These are phyloP conservation scores for Aspergillus carlsbadensis DNA, from an alignment of 495 filamentous ascomycete species.

Conservation along the genomic window DNA sequence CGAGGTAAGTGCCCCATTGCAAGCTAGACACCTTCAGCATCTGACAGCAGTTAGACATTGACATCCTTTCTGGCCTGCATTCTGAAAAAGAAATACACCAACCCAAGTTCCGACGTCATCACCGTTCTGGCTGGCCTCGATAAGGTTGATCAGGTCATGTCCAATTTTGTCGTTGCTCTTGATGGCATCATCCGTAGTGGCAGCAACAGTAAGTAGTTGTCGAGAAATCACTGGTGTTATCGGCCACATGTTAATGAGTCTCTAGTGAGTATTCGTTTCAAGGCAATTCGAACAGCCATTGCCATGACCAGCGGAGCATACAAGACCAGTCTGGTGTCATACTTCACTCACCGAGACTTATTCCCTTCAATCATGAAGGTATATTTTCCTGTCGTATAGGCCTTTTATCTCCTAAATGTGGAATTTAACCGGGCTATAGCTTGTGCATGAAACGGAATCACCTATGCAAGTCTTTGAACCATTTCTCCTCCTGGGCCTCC, in stretches of 20 bases:
- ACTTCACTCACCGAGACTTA: conserved; percentile 92
- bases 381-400: conserved; percentile 21
- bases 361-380: conserved; percentile 97
- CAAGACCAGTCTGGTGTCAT: conserved; percentile 88
- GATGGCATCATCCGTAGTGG: conserved; percentile 82
- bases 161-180: conserved; percentile 80
- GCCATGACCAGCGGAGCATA: conserved; percentile 89
- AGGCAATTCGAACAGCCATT: conserved; percentile 78
- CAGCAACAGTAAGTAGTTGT: conserved; percentile 56
- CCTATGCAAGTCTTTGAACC: conserved; percentile 63
- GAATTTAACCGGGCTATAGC: conserved; percentile 45
- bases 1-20: conserved; percentile 62
- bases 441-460: conserved; percentile 77
- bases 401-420: too few relatives aligned
- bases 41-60: conserved; percentile 69
- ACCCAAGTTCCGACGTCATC: conserved; percentile 94
- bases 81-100: conserved; percentile 88
- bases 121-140: conserved; percentile 83
- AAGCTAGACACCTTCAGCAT: conserved; percentile 10
- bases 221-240: neutral
- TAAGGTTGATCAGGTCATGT: conserved; percentile 79
- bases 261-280: conserved; percentile 69
- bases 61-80: conserved; percentile 80
- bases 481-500: conserved; percentile 79
- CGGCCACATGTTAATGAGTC: conserved; percentile 6